These are phyloP conservation scores for Clavispora fructus DNA, from an alignment of 805 yeast species.

Conservation along the genomic window DNA sequence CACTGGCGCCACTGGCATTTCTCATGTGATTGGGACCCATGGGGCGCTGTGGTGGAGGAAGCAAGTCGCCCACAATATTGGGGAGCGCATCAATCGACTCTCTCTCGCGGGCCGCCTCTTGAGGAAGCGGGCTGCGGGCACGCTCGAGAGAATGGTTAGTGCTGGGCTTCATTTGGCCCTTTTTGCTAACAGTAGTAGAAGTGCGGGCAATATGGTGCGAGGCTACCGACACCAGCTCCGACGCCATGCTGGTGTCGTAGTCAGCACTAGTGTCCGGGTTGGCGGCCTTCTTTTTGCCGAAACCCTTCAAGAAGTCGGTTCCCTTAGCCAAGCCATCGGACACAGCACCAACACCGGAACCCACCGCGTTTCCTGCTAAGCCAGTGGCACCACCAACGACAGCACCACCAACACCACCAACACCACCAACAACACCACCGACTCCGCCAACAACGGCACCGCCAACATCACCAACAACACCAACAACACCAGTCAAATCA, in stretches of 20 bases:
- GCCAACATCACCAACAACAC: constrained; percentile 43
- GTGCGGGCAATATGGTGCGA: constrained; percentile 1
- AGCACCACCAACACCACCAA: constrained; percentile 42
- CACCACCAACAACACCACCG: constrained; percentile 32
- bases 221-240: not conserved
- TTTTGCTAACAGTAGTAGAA: not conserved
- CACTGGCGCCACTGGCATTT: constrained; percentile 22
- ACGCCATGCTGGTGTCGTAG: constrained; percentile 1
- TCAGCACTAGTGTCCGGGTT: constrained; percentile 3
- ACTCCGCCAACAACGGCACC: constrained; percentile 39
- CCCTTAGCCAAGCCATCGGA: constrained; percentile 47
- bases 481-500: constrained; percentile 35
- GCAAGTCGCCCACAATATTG: constrained; percentile 24
- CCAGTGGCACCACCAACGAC: constrained; percentile 44
- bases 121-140: constrained; percentile 12
- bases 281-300: not conserved
- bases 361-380: constrained; percentile 32
- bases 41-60: constrained; percentile 40
- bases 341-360: constrained; percentile 18
- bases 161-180: not conserved
- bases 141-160: constrained; percentile 2
- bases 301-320: constrained; percentile 19
- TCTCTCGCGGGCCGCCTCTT: constrained; percentile 8
- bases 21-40: constrained; percentile 14
- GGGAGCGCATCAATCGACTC: constrained; percentile 24